phyloP scores from a whole-genome alignment of 805 yeast species.

The Lachancea meyersii region DNA sequence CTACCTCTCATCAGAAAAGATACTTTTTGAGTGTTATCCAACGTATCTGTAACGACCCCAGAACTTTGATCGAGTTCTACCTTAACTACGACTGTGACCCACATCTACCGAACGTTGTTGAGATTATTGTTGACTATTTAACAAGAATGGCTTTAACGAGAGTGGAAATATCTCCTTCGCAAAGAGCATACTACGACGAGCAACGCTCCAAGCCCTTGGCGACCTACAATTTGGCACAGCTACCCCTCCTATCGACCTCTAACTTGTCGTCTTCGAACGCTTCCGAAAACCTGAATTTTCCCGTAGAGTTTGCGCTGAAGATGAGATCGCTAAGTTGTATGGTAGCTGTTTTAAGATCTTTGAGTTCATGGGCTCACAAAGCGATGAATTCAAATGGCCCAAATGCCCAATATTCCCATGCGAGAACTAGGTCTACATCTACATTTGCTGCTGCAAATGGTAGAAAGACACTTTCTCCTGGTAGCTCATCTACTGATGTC shows the following conservation, averaged over 20 bases:
- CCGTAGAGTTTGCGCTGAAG: slow-evolving; percentile 78
- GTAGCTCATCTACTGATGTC: slow-evolving; percentile 7
- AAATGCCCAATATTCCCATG: not conserved
- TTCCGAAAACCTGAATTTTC: slow-evolving; percentile 38
- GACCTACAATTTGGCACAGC: slow-evolving; percentile 64
- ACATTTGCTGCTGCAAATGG: slow-evolving; percentile 4
- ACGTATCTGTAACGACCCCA: slow-evolving; percentile 79
- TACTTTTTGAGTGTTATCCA: slow-evolving; percentile 77
- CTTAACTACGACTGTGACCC: slow-evolving; percentile 92
- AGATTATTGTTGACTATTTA: slow-evolving; percentile 69
- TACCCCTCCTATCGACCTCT: slow-evolving; percentile 71
- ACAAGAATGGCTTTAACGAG: slow-evolving; percentile 60
- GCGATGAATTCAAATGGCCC: slow-evolving; percentile 35
- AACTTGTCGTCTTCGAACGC: slow-evolving; percentile 40
- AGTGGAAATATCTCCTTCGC: slow-evolving; percentile 65
- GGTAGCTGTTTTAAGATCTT: slow-evolving; percentile 74
- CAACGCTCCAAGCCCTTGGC: slow-evolving; percentile 51
- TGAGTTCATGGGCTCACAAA: slow-evolving; percentile 82
- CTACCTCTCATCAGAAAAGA: slow-evolving; percentile 88
- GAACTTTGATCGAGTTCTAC: slow-evolving; percentile 86
- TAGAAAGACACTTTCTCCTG: slow-evolving; percentile 9
- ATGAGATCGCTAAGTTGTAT: slow-evolving; percentile 73
- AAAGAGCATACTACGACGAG: slow-evolving; percentile 52
- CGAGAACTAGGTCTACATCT: slow-evolving; percentile 6
- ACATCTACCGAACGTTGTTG: slow-evolving; percentile 76